Base-by-base conservation (phyloP, 768 basidiomycete genomes). In the Boletus sp. region DNA sequence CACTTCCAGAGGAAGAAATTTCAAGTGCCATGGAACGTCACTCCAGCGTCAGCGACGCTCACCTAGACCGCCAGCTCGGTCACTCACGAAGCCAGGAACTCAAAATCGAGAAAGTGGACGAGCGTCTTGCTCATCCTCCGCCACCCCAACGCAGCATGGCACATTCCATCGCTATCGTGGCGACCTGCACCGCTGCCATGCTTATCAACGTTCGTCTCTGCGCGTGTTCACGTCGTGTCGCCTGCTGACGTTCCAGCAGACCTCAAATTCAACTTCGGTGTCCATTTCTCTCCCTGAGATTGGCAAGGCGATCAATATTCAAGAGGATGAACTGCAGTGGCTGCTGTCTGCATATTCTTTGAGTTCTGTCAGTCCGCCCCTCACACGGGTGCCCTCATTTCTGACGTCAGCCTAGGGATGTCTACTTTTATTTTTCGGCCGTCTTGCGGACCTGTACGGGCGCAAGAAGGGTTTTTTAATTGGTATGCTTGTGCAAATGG, bases 361-460 rank as follows among this genome's bases (percentile, higher is more conserved):
- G 54, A 87, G 83, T 63, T 85, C 84, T 11, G 87, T 86, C 12
- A n/a, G 77, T 71, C n/a, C 32, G 44, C 33, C 66, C 56, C n/a
- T 35, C n/a, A 47, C 20, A 15, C 35, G 5, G 4, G 8, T 2
- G 9, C 0, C 37, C 20, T 36, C 33, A 7, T 50, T 37, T 32
- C 60, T 65, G 30, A 71, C 37, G 12, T 10, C 36, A n/a, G n/a
- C 20, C 30, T 18, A 90, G 90, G 90, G 87, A 8, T 94, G 92
- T 63, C 75, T 93, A 11, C 79, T 93, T 4, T 77, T 94, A 10
- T 79, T 91, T 12, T 84, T 83, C 29, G 92, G 92, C 0, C 78
- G 90, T n/a, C 70, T 94, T 1, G 90, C 91, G 2, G 92, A 94
- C 67, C 72, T 90, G 3, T 85, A 87, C 60, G 92, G 93, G 2